These are phyloP conservation scores for Plasmodium inui DNA, from an alignment of 169 alveolate genomes.

Conservation along the genomic window DNA sequence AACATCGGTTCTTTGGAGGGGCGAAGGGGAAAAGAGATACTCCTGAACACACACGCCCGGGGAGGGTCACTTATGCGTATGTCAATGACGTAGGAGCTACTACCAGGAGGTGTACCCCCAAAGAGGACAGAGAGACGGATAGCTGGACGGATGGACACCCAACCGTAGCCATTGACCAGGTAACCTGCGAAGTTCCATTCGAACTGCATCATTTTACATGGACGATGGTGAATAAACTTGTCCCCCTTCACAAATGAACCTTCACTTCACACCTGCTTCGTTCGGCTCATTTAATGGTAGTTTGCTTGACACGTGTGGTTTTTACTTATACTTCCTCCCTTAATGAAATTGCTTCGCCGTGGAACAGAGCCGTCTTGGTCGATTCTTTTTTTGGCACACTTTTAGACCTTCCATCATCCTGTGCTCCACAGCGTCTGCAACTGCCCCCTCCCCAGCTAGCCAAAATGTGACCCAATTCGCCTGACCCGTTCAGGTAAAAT, in stretches of 20 bases:
- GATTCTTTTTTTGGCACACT: not conserved
- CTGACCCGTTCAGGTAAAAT: constrained; percentile 14
- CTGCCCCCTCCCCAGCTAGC: not conserved
- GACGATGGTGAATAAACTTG: not conserved
- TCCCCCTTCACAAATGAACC: not conserved
- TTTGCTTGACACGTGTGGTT: not conserved
- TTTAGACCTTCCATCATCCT: not conserved
- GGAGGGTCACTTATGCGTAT: not conserved
- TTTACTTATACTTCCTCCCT: not conserved
- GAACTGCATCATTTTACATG: not conserved
- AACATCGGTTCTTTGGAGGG: not conserved
- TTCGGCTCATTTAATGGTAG: not conserved
- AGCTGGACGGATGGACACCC: not conserved
- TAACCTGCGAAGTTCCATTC: not conserved
- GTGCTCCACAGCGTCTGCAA: not conserved
- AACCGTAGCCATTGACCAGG: not conserved
- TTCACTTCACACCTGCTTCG: not conserved
- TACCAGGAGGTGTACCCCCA: not conserved
- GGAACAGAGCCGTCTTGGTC: not conserved
- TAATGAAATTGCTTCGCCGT: not conserved
- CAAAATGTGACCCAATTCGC: not conserved
- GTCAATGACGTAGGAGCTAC: not conserved
- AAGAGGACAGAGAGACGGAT: not conserved
- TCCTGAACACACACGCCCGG: not conserved
- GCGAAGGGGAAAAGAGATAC: not conserved